Percentiles rank a stretch among this genome's conserved stretches.
Evolutionary conservation across 306 rosid species (phyloP).

Genomic region (Lagenaria siceraria): DNA sequence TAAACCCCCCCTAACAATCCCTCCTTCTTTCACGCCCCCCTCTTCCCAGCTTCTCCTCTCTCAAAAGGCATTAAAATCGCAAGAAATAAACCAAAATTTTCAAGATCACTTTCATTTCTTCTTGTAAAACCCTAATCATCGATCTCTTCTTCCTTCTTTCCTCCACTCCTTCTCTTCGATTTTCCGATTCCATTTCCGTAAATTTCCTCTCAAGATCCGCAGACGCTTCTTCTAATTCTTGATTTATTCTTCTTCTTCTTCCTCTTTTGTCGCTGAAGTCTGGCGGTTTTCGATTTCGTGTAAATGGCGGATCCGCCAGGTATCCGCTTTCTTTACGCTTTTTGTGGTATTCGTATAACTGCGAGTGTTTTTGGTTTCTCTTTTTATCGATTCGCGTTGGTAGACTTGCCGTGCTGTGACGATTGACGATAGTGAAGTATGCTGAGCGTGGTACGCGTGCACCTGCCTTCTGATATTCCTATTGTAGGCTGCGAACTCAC

Average conservation of each 20-base stretch:
- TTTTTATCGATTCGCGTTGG: conserved; percentile 24
- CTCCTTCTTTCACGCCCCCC: not conserved
- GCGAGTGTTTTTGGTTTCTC: conserved; percentile 13
- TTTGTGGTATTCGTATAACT: conserved; percentile 17
- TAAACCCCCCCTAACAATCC: not conserved
- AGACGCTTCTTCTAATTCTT: not conserved
- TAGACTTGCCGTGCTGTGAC: conserved; percentile 24
- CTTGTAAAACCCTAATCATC: conserved; percentile 78
- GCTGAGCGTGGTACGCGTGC: conserved; percentile 95
- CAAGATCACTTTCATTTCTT: conserved; percentile 24
- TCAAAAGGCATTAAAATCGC: not conserved
- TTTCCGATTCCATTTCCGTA: conserved; percentile 13
- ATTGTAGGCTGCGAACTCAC: conserved; percentile 96
- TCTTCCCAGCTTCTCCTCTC: not conserved
- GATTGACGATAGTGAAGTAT: conserved; percentile 60
- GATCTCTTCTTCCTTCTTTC: conserved; percentile 5
- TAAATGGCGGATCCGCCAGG: conserved; percentile 92
- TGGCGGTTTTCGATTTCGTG: conserved; percentile 51
- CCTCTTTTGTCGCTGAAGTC: conserved; percentile 31
- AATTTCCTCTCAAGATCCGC: conserved; percentile 27
- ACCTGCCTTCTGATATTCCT: conserved; percentile 94
- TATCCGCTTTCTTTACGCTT: conserved; percentile 32
- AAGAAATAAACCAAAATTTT: conserved; percentile 10
- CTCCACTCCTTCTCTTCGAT: conserved; percentile 11
- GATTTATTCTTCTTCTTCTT: conserved; percentile 10